These are phyloP conservation scores for Calonectria crousiana DNA, from an alignment of 2,329 filamentous ascomycete genomes.

Conservation along the genomic window DNA sequence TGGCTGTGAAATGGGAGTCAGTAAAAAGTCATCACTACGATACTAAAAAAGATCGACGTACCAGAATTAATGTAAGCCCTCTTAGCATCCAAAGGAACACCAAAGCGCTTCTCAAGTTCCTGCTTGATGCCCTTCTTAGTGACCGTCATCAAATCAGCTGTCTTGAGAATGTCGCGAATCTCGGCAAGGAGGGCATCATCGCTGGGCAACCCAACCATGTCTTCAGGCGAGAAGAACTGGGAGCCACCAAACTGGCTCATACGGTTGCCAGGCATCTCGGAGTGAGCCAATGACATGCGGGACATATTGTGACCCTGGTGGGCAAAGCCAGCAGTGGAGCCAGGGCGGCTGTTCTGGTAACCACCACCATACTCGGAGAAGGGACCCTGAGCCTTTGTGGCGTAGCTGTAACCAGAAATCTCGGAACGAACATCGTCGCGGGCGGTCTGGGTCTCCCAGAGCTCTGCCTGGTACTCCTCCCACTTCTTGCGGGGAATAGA, in stretches of 20 bases:
- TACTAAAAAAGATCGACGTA: conserved; percentile 62
- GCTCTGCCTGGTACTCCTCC: conserved; percentile 98
- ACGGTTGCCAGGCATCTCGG: conserved; percentile 72
- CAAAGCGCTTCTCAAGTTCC: conserved; percentile 92
- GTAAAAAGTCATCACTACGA: not conserved
- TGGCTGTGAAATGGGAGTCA: conserved; percentile 62
- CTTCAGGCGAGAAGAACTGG: conserved; percentile 71
- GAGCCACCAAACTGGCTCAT: conserved; percentile 72
- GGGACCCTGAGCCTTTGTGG: conserved; percentile 79
- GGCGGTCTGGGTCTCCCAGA: conserved; percentile 94
- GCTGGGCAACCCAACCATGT: conserved; percentile 81
- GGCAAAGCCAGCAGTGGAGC: conserved; percentile 63
- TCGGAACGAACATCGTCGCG: conserved; percentile 86
- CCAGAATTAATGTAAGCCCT: conserved; percentile 94
- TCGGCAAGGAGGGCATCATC: conserved; percentile 93
- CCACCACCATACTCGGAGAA: conserved; percentile 80
- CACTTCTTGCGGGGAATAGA: conserved; percentile 98
- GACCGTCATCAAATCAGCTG: conserved; percentile 95
- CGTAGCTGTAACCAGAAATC: conserved; percentile 93
- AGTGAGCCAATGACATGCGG: conserved; percentile 84
- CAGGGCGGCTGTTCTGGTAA: conserved; percentile 68
- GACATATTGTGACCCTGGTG: conserved; percentile 62
- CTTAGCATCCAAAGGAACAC: conserved; percentile 86
- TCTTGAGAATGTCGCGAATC: conserved; percentile 92
- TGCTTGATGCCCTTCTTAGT: conserved; percentile 99